Evolutionary conservation across 2,329 filamentous ascomycete genomes (phyloP).

Genomic region (Stemphylium vesicarium): DNA sequence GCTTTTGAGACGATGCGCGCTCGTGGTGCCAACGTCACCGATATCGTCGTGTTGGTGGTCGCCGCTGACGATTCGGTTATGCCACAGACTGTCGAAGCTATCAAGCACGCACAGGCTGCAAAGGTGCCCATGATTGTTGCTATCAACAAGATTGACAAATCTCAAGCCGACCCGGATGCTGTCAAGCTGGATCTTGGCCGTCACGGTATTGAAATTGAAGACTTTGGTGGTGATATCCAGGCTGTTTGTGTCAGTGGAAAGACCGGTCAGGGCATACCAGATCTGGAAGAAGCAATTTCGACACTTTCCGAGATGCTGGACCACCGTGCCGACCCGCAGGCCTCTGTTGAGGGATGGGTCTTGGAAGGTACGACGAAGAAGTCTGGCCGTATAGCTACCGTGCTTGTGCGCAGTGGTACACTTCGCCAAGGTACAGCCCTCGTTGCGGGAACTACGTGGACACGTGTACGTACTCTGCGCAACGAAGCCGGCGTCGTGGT

Average conservation of each 20-base stretch:
- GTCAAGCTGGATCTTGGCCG: conserved; percentile 87
- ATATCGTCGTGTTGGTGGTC: conserved; percentile 94
- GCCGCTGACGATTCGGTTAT: conserved; percentile 97
- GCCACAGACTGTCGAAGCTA: conserved; percentile 93
- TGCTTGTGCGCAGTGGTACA: conserved; percentile 87
- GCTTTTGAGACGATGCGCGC: conserved; percentile 96
- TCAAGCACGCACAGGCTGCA: conserved; percentile 88
- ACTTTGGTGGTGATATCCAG: conserved; percentile 93
- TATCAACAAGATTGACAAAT: conserved; percentile 96
- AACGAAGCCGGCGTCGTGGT: conserved; percentile 83
- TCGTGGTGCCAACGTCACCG: conserved; percentile 92
- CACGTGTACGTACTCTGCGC: conserved; percentile 79
- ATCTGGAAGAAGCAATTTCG: conserved; percentile 88
- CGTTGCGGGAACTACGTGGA: conserved; percentile 87
- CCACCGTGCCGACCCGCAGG: conserved; percentile 78
- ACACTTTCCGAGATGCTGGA: conserved; percentile 89
- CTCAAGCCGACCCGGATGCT: conserved; percentile 76
- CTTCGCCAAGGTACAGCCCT: conserved; percentile 80
- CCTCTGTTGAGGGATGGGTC: conserved; percentile 89
- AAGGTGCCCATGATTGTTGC: conserved; percentile 96
- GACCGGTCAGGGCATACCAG: conserved; percentile 88
- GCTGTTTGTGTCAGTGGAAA: conserved; percentile 91
- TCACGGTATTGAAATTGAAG: conserved; percentile 89
- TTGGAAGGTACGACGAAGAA: conserved; percentile 89
- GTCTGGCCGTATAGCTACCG: conserved; percentile 82